Base-by-base conservation (phyloP, 345 rosid genomes). In the Gynandropsis gynandra region DNA sequence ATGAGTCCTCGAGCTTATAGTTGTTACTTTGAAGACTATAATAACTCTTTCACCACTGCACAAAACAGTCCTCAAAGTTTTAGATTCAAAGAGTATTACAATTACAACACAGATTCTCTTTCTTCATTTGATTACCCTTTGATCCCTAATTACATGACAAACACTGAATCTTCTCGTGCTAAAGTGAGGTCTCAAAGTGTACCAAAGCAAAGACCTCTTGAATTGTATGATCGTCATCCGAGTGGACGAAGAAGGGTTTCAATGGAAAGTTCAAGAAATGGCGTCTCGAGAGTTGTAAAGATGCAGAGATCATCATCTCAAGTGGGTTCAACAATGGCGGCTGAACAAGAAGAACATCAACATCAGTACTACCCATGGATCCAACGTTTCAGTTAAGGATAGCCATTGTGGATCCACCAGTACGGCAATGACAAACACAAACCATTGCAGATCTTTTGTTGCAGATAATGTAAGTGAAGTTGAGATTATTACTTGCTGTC, bases 221-320 rank as follows among this genome's bases (percentile, higher is more conserved):
- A 83, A 13, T 59, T 76, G 36, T 78, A 62, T 10, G 97, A 89
- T 64, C 74, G 85, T 76, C 97, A 77, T 52, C 77, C 70, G 0
- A 86, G 76, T 47, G 67, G 66, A 21, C 51, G 82, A 51, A 72
- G 87, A 47, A 79, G 86, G 67, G 37, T 65, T 16, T 82, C 95
- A 0, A 52, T 81, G 45, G 98, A 90, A 69, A 93, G 80, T 29
- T 80, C 80, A 52, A 61, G 59, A 57, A 67, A 56, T 2, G 84
- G 81, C 42, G 65, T 92, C 10, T 95, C 87, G 0, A 78, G 81
- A 47, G 75, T 81, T 0, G 66, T 82, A 55, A 39, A 80, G 72
- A 90, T 90, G 98, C 98, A 87, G 63, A 63, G 95, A 29, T 87
- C 98, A 29, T 87, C 96, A 12, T 92, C 98, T 20, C 81, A 80